Evolutionary conservation across 2,329 filamentous ascomycete genomes (phyloP).

Genomic region (Alternaria ventricosa): DNA sequence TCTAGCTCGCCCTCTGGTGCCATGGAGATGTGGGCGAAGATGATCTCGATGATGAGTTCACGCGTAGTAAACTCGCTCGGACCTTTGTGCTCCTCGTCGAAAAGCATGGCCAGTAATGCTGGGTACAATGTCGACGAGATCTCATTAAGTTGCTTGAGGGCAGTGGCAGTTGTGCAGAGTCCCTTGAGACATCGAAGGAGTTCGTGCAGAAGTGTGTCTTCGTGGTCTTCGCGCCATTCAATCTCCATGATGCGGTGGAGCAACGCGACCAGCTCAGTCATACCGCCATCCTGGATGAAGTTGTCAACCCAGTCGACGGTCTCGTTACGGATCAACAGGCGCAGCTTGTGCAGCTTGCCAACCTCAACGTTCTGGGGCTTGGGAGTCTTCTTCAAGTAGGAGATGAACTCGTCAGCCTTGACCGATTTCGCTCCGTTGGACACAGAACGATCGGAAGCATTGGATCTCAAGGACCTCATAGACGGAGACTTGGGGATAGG

Average conservation of each 20-base stretch:
- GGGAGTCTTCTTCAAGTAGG: slow-evolving; percentile 79
- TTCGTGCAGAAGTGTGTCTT: slow-evolving; percentile 91
- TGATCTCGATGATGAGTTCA: slow-evolving; percentile 83
- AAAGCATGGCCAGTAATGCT: slow-evolving; percentile 84
- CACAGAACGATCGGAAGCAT: slow-evolving; percentile 64
- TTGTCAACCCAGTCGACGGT: slow-evolving; percentile 94
- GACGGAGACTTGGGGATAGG: slow-evolving; percentile 71
- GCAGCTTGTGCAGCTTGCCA: slow-evolving; percentile 92
- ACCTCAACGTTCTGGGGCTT: slow-evolving; percentile 87
- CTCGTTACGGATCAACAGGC: slow-evolving; percentile 88
- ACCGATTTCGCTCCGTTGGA: slow-evolving; percentile 76
- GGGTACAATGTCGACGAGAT: slow-evolving; percentile 86
- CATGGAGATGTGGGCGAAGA: slow-evolving; percentile 86
- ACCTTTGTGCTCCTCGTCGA: slow-evolving; percentile 97
- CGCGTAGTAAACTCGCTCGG: slow-evolving; percentile 96
- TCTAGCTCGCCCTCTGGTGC: slow-evolving; percentile 63
- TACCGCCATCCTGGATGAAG: slow-evolving; percentile 87
- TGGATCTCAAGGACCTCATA: slow-evolving; percentile 61
- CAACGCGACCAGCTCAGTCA: slow-evolving; percentile 87
- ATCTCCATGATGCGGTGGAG: slow-evolving; percentile 92
- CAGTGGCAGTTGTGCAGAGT: slow-evolving; percentile 87
- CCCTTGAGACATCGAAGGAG: slow-evolving; percentile 92
- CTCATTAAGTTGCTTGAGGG: slow-evolving; percentile 78
- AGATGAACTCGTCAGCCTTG: slow-evolving; percentile 82
- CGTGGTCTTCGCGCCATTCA: slow-evolving; percentile 98